phyloP scores from a whole-genome alignment of 768 basidiomycete species.

The Boletus rubropictus region DNA sequence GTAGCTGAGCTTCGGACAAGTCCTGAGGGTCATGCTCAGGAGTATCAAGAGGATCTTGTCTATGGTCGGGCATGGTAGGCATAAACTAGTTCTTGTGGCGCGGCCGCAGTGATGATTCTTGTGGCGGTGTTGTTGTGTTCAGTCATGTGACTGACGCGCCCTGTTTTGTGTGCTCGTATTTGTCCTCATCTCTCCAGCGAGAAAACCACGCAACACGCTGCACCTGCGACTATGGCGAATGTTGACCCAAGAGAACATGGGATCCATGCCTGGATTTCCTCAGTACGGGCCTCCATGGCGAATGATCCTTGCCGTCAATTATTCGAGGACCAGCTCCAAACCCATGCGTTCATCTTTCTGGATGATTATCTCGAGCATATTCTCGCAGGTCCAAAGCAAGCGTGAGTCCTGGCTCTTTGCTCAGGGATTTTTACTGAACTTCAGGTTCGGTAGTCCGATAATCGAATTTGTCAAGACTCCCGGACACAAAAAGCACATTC shows the following conservation, averaged over 20 bases:
- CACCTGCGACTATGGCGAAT: conserved; percentile 7
- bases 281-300: conserved; percentile 61
- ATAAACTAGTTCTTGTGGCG: no score
- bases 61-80: conserved; percentile 14
- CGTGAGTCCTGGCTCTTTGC: conserved; percentile 37
- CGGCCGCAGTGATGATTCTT: no score
- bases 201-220: not conserved
- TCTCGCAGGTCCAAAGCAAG: conserved; percentile 57
- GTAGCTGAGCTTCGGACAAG: conserved; percentile 47
- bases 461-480: conserved; percentile 84
- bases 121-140: conserved; percentile 3
- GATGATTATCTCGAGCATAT: conserved; percentile 74
- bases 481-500: conserved; percentile 58
- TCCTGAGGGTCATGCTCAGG: conserved; percentile 17
- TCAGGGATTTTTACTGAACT: not conserved
- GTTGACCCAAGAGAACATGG: conserved; percentile 30
- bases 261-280: conserved; percentile 64
- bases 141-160: conserved; percentile 30
- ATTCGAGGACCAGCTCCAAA: conserved; percentile 69
- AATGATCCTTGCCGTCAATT: conserved; percentile 66
- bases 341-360: conserved; percentile 72
- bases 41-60: not conserved
- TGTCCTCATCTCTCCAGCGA: conserved; percentile 2
- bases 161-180: conserved; percentile 18
- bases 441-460: conserved; percentile 44